Conservation (phyloP, 768 basidiomycete genomes). For the Steccherinum ochraceum region DNA sequence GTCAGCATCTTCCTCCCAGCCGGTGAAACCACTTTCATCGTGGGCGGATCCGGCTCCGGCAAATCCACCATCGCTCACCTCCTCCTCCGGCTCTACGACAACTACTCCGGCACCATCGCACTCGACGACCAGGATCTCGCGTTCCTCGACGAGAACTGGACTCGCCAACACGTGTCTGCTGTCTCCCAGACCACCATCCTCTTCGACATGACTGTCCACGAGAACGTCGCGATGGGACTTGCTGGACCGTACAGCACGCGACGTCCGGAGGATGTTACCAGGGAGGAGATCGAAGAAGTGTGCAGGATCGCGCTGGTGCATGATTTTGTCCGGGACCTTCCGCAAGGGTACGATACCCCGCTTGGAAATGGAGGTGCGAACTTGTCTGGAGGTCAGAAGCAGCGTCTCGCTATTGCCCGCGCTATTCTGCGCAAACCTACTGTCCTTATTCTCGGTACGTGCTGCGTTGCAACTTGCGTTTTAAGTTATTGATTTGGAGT, state of each 20-base stretch:
- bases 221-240: conserved; percentile 80
- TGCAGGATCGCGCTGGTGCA: conserved; percentile 83
- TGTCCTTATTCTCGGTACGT: conserved; percentile 80
- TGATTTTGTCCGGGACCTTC: conserved; percentile 80
- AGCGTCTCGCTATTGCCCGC: conserved; percentile 84
- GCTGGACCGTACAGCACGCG: conserved; percentile 38
- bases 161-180: conserved; percentile 62
- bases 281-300: conserved; percentile 71
- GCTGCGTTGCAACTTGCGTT: conserved; percentile 10
- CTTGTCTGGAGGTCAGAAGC: conserved; percentile 88
- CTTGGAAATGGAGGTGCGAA: conserved; percentile 71
- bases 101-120: conserved; percentile 56
- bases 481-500: background rate
- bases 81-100: conserved; percentile 67
- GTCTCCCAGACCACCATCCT: conserved; percentile 78
- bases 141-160: conserved; percentile 67
- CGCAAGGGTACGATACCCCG: conserved; percentile 81
- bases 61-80: conserved; percentile 68
- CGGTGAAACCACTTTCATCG: conserved; percentile 71
- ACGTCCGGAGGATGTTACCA: conserved; percentile 43
- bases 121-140: conserved; percentile 80
- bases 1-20: conserved; percentile 67
- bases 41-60: conserved; percentile 73
- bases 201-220: conserved; percentile 73
- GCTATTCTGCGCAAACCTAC: conserved; percentile 81